Conservation (phyloP, 441 rosid genomes). For the Aquilaria agallochum region DNA sequence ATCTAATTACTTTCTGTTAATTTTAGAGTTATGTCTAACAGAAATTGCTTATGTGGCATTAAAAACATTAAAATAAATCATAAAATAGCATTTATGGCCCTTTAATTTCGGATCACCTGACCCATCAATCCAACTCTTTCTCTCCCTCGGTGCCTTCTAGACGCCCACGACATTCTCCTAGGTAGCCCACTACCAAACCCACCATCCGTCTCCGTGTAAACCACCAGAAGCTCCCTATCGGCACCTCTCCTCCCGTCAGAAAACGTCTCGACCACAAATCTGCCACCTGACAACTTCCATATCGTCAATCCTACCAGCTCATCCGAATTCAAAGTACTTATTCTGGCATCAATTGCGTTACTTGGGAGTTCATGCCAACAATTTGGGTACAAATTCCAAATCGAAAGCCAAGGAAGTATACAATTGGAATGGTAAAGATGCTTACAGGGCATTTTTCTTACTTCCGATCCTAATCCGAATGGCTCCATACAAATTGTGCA, state of each 20-base stretch:
- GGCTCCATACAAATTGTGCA: slow-evolving; percentile 88
- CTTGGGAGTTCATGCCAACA: slow-evolving; percentile 82
- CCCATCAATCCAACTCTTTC: slow-evolving; percentile 49
- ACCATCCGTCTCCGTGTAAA: slow-evolving; percentile 86
- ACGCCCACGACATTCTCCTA: slow-evolving; percentile 59
- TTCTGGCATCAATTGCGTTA: slow-evolving; percentile 18
- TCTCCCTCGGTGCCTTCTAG: slow-evolving; percentile 43
- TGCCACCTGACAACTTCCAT: slow-evolving; percentile 70
- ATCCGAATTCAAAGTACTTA: slow-evolving; percentile 28
- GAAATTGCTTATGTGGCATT: no score
- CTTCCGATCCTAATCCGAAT: slow-evolving; percentile 26
- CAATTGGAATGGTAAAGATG: slow-evolving; percentile 19
- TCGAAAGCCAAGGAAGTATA: slow-evolving; percentile 79
- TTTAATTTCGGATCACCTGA: not conserved
- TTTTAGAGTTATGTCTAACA: no score
- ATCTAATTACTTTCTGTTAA: no score
- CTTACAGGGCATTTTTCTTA: no score
- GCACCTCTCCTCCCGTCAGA: slow-evolving; percentile 60
- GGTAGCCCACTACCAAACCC: slow-evolving; percentile 64
- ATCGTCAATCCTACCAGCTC: no score
- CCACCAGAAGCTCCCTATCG: slow-evolving; percentile 61
- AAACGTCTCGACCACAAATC: slow-evolving; percentile 89
- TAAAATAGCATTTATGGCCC: no score
- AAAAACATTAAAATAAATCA: no score
- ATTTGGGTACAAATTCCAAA: slow-evolving; percentile 83